phyloP scores from a whole-genome alignment of 1,284 basidiomycete species.

The Xerocomus nothofagi region DNA sequence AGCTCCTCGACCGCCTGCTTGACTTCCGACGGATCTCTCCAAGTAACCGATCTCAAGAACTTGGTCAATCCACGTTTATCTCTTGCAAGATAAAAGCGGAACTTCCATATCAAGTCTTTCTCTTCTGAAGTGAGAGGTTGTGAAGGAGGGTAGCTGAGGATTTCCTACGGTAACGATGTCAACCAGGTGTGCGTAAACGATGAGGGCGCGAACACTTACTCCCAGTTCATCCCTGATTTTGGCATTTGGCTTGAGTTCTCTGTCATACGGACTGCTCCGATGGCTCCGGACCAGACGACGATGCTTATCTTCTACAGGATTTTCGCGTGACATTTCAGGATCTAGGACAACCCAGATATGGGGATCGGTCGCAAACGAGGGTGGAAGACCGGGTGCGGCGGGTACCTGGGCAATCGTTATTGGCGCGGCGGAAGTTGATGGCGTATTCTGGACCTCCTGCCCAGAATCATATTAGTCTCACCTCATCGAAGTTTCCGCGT shows the following conservation, averaged over 20 bases:
- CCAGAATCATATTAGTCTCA: conserved; percentile 6
- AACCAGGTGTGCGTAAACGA: neutral
- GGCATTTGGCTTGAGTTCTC: conserved; percentile 95
- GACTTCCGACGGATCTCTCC: conserved; percentile 94
- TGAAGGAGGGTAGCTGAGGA: conserved; percentile 90
- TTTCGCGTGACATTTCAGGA: conserved; percentile 87
- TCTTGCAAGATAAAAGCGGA: conserved; percentile 92
- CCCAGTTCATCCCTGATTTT: conserved; percentile 93
- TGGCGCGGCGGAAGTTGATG: conserved; percentile 40
- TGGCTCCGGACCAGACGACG: conserved; percentile 93
- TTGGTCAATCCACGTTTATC: conserved; percentile 94
- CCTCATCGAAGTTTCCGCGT: neutral
- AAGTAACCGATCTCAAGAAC: conserved; percentile 97
- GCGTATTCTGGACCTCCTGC: conserved; percentile 38
- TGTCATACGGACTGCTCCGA: conserved; percentile 89
- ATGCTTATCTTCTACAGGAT: conserved; percentile 97
- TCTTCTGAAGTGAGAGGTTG: conserved; percentile 87
- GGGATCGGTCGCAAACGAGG: conserved; percentile 57
- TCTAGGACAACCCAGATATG: conserved; percentile 90
- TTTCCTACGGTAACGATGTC: conserved; percentile 54
- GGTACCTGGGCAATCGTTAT: conserved; percentile 42
- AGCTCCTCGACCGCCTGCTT: conserved; percentile 97
- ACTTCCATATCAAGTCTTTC: conserved; percentile 98
- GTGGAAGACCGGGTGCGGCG: conserved; percentile 46
- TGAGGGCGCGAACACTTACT: conserved; percentile 44